Evolutionary conservation across 805 yeast genomes (phyloP).

Genomic region (Wickerhamiella sergipiensis): DNA sequence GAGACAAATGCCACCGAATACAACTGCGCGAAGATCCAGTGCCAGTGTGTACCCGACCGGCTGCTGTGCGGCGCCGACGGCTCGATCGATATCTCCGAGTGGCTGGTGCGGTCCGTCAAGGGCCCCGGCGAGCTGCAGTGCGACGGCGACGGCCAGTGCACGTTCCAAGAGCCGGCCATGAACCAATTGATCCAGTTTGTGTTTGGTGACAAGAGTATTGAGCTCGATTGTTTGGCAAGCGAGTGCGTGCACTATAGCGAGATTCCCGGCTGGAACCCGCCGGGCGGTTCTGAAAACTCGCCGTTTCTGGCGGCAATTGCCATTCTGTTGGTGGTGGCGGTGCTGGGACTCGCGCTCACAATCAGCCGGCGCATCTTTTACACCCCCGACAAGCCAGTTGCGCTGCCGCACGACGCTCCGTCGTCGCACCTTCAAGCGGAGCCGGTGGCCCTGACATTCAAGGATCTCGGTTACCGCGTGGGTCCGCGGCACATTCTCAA

Average conservation of each 20-base stretch:
- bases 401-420: constrained; percentile 12
- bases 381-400: not conserved
- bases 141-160: constrained; percentile 49
- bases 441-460: constrained; percentile 67
- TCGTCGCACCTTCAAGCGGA: constrained; percentile 16
- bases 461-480: constrained; percentile 47
- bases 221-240: constrained; percentile 66
- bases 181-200: constrained; percentile 78
- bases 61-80: constrained; percentile 92
- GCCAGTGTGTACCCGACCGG: constrained; percentile 82
- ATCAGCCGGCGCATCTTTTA: constrained; percentile 4
- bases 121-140: constrained; percentile 94
- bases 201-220: constrained; percentile 89
- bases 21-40: constrained; percentile 61
- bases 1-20: constrained; percentile 58
- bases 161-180: constrained; percentile 91
- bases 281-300: constrained; percentile 30
- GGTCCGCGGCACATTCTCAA: constrained; percentile 40
- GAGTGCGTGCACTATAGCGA: constrained; percentile 90
- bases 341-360: constrained; percentile 8
- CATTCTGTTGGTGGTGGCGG: constrained; percentile 13
- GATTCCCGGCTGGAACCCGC: constrained; percentile 76
- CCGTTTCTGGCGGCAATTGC: constrained; percentile 14
- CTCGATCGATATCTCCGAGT: constrained; percentile 87
- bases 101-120: constrained; percentile 70